Evolutionary conservation across 345 rosid genomes (phyloP), one percentile per base, ranked within the genome.

Genomic region (Populus davidiana): DNA sequence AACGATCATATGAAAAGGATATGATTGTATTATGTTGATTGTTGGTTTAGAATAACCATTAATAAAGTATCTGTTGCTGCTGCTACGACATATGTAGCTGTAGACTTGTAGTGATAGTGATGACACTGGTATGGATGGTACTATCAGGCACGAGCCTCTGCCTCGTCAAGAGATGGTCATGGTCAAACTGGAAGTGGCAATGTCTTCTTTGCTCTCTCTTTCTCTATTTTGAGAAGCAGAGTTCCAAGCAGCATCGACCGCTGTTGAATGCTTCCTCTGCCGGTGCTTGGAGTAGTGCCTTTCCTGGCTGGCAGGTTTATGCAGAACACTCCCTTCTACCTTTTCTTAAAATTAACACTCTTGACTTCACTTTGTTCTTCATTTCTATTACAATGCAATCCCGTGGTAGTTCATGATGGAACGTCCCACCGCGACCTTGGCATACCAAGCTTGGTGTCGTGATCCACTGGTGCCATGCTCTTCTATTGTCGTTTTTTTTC

Each of bases 401-500:
- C 61, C 2, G 25, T 1, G 78, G 85, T 71, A 39, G 50, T 66
- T 72, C 39, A 18, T 83, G 82, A 75, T 79, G 85, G 82, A 76
- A 43, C 33, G 61, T 16, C 35, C 75, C 5, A 63, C 77, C 47
- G 39, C 82, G 10, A 76, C 50, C 10, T 41, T 82, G 54, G 39
- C 62, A 13, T 79, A 33, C 71, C 82, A 75, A 47, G 82, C 85
- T 38, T 78, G 85, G 85, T 75, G 14, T 68, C 43, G 80, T 21
- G 85, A 82, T n/a, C 77, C 80, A 39, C 77, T 25, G 31, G 78
- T 83, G 67, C n/a, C 44, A 18, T 16, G 49, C 74, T 61, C 49
- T 8, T 70, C 41, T 16, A 6, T 52, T 54, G 12, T 2, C 25
- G 3, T 2, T 31, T 31, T 27, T 27, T 27, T 27, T 27, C 27